Conservation (phyloP, 176 grass and related monocot species). For the Cocos nucifera region DNA sequence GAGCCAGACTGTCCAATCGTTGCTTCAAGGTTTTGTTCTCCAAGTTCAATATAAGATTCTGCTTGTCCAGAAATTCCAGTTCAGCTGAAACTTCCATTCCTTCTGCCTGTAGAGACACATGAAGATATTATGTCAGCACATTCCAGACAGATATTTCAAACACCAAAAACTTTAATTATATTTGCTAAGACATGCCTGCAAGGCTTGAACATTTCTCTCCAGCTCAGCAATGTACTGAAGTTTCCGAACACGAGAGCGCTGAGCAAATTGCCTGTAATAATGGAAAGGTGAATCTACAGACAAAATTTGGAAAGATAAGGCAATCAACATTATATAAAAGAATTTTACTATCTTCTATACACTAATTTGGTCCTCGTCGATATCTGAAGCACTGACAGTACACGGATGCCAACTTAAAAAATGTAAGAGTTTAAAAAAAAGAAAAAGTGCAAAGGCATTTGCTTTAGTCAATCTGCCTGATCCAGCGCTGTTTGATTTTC, state of each 20-base stretch:
- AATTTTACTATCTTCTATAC: no score
- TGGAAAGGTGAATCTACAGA: neutral
- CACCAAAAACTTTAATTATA: no score
- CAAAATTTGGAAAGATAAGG: no score
- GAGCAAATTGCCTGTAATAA: conserved; percentile 78
- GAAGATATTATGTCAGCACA: neutral
- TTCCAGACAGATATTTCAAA: no score
- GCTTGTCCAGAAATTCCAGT: conserved; percentile 81
- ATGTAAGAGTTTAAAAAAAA: no score
- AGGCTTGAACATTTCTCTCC: conserved; percentile 73
- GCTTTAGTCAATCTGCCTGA: no score
- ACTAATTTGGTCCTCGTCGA: no score
- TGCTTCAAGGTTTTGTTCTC: conserved; percentile 97
- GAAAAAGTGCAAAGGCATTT: no score
- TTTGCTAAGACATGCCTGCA: conserved; percentile 43
- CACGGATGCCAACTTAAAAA: no score
- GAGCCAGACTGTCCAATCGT: conserved; percentile 66
- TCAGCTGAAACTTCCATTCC: conserved; percentile 76
- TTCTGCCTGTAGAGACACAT: conserved; percentile 48
- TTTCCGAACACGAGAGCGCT: conserved; percentile 83
- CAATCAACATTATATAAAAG: no score
- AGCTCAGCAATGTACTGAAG: conserved; percentile 98
- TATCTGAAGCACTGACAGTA: no score
- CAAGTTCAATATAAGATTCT: conserved; percentile 92
- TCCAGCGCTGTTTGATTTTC: no score